These are phyloP conservation scores for Ambrosia trifida DNA, from an alignment of 129 eudicot species.

Conservation along the genomic window DNA sequence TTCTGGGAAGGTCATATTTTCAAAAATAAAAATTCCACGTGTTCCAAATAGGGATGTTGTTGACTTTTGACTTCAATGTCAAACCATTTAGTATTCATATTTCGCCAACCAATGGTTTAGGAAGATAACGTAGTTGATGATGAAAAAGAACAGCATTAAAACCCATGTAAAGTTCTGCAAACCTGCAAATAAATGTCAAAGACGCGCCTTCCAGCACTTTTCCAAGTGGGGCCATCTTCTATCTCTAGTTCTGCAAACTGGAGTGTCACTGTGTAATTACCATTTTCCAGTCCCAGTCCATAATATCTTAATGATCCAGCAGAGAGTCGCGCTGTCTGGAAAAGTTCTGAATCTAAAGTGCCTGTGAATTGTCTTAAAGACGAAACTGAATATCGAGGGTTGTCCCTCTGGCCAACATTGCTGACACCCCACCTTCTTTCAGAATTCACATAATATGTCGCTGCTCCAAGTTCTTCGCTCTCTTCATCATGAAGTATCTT, in stretches of 20 bases:
- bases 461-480: conserved; percentile 61
- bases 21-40: neutral
- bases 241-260: conserved; percentile 70
- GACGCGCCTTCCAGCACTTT: conserved; percentile 71
- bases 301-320: conserved; percentile 87
- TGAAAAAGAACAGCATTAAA: neutral
- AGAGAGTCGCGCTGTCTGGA: conserved; percentile 66
- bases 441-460: conserved; percentile 46
- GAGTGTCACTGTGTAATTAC: conserved; percentile 64
- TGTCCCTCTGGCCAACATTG: conserved; percentile 60
- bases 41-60: neutral
- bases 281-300: conserved; percentile 86
- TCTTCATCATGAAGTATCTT: conserved; percentile 49
- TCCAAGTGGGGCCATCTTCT: conserved; percentile 48
- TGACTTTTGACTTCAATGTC: conserved; percentile 8
- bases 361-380: conserved; percentile 45
- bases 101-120: neutral
- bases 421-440: conserved; percentile 81
- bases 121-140: neutral
- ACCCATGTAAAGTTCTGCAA: neutral
- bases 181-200: conserved; percentile 90
- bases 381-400: conserved; percentile 33
- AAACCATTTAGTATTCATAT: neutral
- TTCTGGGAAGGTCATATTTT: neutral
- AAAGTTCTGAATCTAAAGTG: conserved; percentile 67